These are phyloP conservation scores for Colletotrichum sp. DNA, from an alignment of 2,329 filamentous ascomycete genomes.

Conservation along the genomic window DNA sequence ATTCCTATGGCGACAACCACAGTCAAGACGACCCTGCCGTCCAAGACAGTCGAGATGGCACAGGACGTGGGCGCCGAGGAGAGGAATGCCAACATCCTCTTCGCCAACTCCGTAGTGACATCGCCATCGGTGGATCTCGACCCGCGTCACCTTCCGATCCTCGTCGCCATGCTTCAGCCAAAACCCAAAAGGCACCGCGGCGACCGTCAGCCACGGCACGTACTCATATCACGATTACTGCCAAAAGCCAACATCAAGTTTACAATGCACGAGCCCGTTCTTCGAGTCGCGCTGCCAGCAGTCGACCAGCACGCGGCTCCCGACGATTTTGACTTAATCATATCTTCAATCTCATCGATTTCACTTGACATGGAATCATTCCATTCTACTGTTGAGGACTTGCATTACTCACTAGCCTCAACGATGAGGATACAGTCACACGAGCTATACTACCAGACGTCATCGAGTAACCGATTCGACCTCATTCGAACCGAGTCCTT, in stretches of 20 bases:
- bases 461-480: slow-evolving; percentile 81
- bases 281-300: slow-evolving; percentile 86
- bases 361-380: slow-evolving; percentile 94
- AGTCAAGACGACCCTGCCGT: slow-evolving; percentile 90
- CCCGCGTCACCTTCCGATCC: slow-evolving; percentile 86
- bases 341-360: slow-evolving; percentile 92
- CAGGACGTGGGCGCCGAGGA: slow-evolving; percentile 78
- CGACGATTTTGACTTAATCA: slow-evolving; percentile 92
- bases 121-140: slow-evolving; percentile 94
- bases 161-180: slow-evolving; percentile 76
- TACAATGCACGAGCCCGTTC: slow-evolving; percentile 93
- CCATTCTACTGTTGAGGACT: slow-evolving; percentile 83
- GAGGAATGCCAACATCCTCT: slow-evolving; percentile 93
- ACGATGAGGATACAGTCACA: slow-evolving; percentile 85
- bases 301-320: slow-evolving; percentile 68
- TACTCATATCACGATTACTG: slow-evolving; percentile 85
- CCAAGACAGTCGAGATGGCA: slow-evolving; percentile 86
- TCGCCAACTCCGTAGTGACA: slow-evolving; percentile 94
- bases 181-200: slow-evolving; percentile 36
- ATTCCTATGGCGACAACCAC: slow-evolving; percentile 97
- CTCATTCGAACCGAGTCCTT: slow-evolving; percentile 86
- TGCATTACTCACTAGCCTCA: slow-evolving; percentile 86
- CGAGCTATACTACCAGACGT: slow-evolving; percentile 92
- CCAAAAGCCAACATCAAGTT: slow-evolving; percentile 96
- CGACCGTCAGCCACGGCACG: slow-evolving; percentile 50